Percentiles rank a stretch among this genome's conserved stretches.
phyloP scores from a whole-genome alignment of 1,139 yeast species.

The Lodderomyces metapsilosis region DNA sequence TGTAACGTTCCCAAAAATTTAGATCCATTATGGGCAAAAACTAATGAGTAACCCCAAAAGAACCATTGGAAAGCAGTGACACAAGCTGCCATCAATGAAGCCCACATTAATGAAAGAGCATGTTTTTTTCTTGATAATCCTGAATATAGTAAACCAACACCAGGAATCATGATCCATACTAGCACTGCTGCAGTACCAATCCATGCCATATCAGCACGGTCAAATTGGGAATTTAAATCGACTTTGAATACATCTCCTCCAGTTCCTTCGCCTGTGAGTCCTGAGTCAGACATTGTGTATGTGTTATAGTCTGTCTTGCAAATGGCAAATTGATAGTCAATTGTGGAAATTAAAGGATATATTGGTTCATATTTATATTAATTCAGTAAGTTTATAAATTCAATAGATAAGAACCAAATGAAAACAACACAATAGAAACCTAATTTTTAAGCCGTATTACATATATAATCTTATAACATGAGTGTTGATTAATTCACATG shows the following conservation, averaged over 20 bases:
- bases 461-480: no score
- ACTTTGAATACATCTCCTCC: constrained; percentile 79
- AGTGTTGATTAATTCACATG: not conserved
- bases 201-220: constrained; percentile 85
- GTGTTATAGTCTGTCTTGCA: not conserved
- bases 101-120: constrained; percentile 88
- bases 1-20: constrained; percentile 74
- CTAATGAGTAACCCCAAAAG: constrained; percentile 93
- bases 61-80: constrained; percentile 91
- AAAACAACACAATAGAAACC: not conserved
- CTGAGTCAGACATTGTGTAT: constrained; percentile 7
- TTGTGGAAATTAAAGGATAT: not conserved
- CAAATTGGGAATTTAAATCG: constrained; percentile 73
- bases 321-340: not conserved
- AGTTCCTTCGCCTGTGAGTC: constrained; percentile 54
- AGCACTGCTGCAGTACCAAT: constrained; percentile 70
- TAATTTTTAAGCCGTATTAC: not conserved
- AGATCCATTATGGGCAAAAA: constrained; percentile 73
- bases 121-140: constrained; percentile 92
- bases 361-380: not conserved
- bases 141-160: constrained; percentile 85
- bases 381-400: not conserved
- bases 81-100: constrained; percentile 85
- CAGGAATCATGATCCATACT: constrained; percentile 95
- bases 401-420: not conserved